Evolutionary conservation across 139 green algal species (phyloP).

Genomic region (Dunaliella primolecta): DNA sequence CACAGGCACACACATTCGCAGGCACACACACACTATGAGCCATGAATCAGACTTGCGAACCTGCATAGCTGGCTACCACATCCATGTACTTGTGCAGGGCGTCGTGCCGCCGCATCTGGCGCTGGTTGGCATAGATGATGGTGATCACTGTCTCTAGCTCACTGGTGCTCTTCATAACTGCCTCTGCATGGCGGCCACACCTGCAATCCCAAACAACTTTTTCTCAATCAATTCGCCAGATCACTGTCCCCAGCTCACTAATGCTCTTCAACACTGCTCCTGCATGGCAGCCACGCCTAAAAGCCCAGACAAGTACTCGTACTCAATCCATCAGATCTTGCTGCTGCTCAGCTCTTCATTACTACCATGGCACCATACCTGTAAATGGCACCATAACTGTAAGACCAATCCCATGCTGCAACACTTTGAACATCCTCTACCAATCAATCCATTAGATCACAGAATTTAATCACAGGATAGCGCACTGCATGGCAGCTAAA

Average conservation of each 20-base stretch:
- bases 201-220: constrained; percentile 5
- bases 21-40: constrained; percentile 4
- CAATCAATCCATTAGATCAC: too few relatives aligned
- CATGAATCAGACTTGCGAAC: constrained; percentile 11
- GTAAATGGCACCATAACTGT: too few relatives aligned
- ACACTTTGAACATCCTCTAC: too few relatives aligned
- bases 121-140: constrained; percentile 57
- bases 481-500: too few relatives aligned
- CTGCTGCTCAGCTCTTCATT: too few relatives aligned
- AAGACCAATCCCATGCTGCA: too few relatives aligned
- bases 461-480: too few relatives aligned
- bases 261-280: constrained; percentile 47
- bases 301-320: too few relatives aligned
- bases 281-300: constrained; percentile 47
- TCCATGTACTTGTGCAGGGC: constrained; percentile 74
- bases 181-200: constrained; percentile 46
- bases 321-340: too few relatives aligned
- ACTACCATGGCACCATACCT: too few relatives aligned
- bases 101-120: constrained; percentile 74
- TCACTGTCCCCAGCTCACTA: constrained; percentile 61
- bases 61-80: constrained; percentile 52
- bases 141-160: constrained; percentile 67
- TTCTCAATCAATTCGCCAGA: constrained; percentile 2
- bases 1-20: background rate
- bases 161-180: constrained; percentile 43